These are phyloP conservation scores for Pseudisothecium myosuroides DNA, from an alignment of 225 moss, liverwort and hornwort species.

Conservation along the genomic window DNA sequence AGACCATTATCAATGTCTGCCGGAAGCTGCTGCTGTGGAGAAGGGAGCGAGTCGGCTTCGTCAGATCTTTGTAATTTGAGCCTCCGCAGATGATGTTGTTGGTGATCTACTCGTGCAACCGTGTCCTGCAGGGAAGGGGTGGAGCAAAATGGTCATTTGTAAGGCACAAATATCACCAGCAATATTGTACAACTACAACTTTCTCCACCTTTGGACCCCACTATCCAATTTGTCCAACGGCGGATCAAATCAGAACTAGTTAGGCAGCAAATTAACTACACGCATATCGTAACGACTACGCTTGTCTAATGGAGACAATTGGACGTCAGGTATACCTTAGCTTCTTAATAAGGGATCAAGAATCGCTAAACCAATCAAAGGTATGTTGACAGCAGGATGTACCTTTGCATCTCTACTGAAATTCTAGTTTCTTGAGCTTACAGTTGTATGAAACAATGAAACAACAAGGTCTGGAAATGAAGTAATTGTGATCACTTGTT, in stretches of 20 bases:
- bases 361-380: neutral
- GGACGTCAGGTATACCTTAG: neutral
- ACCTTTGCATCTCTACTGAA: neutral
- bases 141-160: neutral
- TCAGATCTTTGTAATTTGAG: slow-evolving; percentile 27
- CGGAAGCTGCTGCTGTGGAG: neutral
- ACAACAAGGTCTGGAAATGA: neutral
- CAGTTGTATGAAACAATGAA: neutral
- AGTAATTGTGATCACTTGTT: neutral
- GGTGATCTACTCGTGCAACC: slow-evolving; percentile 58
- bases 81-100: slow-evolving; percentile 33
- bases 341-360: neutral
- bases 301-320: neutral
- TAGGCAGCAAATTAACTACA: neutral
- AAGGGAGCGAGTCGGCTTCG: slow-evolving; percentile 3
- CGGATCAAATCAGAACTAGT: neutral
- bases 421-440: neutral
- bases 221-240: neutral
- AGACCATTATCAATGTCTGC: neutral
- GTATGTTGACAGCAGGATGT: neutral
- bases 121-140: slow-evolving; percentile 34
- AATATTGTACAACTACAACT: neutral
- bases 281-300: neutral
- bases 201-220: neutral
- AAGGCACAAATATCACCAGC: neutral